Evolutionary conservation across 2,329 filamentous ascomycete species (phyloP).

Genomic region (Cephalotrichum gorgonifer): DNA sequence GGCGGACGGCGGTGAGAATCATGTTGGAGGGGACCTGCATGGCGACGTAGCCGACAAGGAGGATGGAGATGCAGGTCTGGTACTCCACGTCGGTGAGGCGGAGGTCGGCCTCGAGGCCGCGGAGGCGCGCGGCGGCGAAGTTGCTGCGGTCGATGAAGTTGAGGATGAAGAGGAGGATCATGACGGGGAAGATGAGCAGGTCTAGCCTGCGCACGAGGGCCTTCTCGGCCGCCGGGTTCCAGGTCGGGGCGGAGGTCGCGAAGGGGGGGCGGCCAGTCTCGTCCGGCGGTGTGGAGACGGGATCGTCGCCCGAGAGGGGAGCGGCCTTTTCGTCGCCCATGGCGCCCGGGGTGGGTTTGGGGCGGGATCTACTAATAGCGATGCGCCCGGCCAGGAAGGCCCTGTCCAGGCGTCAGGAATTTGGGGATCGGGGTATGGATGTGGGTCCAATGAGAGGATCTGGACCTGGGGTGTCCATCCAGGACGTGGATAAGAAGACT

Average conservation of each 20-base stretch:
- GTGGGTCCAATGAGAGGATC: too few relatives aligned
- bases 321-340: neutral
- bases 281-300: neutral
- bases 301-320: too few relatives aligned
- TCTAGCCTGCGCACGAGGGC: constrained; percentile 20
- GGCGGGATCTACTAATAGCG: too few relatives aligned
- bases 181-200: constrained; percentile 17
- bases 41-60: constrained; percentile 23
- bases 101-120: constrained; percentile 22
- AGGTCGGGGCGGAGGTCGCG: neutral
- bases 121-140: constrained; percentile 12
- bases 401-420: too few relatives aligned
- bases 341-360: too few relatives aligned
- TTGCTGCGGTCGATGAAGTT: constrained; percentile 15
- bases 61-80: constrained; percentile 25
- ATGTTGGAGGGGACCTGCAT: constrained; percentile 26
- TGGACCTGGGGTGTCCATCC: too few relatives aligned
- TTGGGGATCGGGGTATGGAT: too few relatives aligned
- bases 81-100: constrained; percentile 22
- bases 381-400: too few relatives aligned
- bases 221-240: constrained; percentile 9
- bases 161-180: constrained; percentile 26
- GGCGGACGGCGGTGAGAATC: constrained; percentile 12
- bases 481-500: too few relatives aligned
- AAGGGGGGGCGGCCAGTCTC: neutral